These are phyloP conservation scores for Sparassis latifolia DNA, from an alignment of 1,284 basidiomycete species.

Conservation along the genomic window DNA sequence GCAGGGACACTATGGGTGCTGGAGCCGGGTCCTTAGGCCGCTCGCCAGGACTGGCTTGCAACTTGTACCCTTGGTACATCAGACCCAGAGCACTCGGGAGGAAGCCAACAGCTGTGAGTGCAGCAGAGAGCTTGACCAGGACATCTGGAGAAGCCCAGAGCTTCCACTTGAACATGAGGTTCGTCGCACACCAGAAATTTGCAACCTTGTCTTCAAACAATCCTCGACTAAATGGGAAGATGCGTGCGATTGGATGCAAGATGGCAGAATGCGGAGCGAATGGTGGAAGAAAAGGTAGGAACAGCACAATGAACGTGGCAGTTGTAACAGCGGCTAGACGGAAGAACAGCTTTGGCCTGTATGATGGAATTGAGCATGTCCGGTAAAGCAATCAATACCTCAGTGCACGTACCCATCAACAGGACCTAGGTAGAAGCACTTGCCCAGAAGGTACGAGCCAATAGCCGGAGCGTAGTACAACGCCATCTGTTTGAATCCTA, in stretches of 20 bases:
- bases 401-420: constrained; percentile 51
- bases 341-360: constrained; percentile 54
- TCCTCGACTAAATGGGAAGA: constrained; percentile 87
- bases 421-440: constrained; percentile 68
- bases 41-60: constrained; percentile 18
- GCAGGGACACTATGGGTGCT: constrained; percentile 50
- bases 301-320: constrained; percentile 61
- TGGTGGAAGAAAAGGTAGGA: constrained; percentile 69
- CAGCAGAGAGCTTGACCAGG: constrained; percentile 53
- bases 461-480: constrained; percentile 91
- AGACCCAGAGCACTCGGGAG: constrained; percentile 54
- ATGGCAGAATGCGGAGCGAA: constrained; percentile 44
- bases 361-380: not conserved
- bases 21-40: constrained; percentile 7
- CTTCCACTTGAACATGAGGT: constrained; percentile 83
- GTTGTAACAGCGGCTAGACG: constrained; percentile 58
- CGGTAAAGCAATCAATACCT: not conserved
- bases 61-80: constrained; percentile 41
- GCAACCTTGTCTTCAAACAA: constrained; percentile 96
- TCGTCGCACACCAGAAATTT: constrained; percentile 93
- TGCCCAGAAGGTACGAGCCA: constrained; percentile 78
- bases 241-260: constrained; percentile 66
- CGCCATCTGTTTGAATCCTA: constrained; percentile 95
- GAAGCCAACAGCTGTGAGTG: constrained; percentile 59
- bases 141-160: constrained; percentile 38